Evolutionary conservation across 2,329 filamentous ascomycete species (phyloP), one percentile per base, ranked within the genome.

Genomic region (Harringtonia aguacate): DNA sequence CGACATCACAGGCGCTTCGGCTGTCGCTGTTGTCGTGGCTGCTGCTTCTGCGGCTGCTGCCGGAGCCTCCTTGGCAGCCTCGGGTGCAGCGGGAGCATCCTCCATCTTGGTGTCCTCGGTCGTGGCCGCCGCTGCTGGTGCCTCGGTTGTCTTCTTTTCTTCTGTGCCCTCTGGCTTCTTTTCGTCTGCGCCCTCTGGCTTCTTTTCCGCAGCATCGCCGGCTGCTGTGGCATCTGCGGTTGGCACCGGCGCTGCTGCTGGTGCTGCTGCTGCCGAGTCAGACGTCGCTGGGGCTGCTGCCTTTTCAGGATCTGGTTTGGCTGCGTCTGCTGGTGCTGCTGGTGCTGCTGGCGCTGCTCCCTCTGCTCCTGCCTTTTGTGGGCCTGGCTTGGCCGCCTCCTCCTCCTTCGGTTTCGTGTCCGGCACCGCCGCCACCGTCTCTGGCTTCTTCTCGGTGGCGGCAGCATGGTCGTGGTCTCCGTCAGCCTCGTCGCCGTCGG

Each of bases 1-100:
- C 36, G 41, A 39, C 45, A 39, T 39, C 14, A 53, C 45, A 9
- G 55, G 21, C 8, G 52, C 41, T 13, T 55, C 50, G 22, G 49
- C 43, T 10, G 48, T 41, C 13, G 36, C 14, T 5, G 39, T 47
- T 21, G 44, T 39, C 1, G 35, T 28, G 3, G 43, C 39, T 1
- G 36, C 40, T 8, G 34, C 41, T 4, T 37, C 27, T 15, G 51
- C 45, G 1, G 51, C 20, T n/a, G 45, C n/a, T n/a, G 39, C 21
- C 5, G 28, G 18, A 10, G 41, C 36, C 21, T 37, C 36, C 35
- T 9, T 28, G 24, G 29, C 24, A n/a, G 34, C 17, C 21, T 37
- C 30, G 27, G 12, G 20, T 15, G 20, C 24, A n/a, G 34, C 17
- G 9, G 47, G 42, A 10, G 40, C 45, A n/a, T 49, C 45, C 24